Base-by-base conservation (phyloP, 225 moss, liverwort and hornwort genomes). In the Climacium dendroides region DNA sequence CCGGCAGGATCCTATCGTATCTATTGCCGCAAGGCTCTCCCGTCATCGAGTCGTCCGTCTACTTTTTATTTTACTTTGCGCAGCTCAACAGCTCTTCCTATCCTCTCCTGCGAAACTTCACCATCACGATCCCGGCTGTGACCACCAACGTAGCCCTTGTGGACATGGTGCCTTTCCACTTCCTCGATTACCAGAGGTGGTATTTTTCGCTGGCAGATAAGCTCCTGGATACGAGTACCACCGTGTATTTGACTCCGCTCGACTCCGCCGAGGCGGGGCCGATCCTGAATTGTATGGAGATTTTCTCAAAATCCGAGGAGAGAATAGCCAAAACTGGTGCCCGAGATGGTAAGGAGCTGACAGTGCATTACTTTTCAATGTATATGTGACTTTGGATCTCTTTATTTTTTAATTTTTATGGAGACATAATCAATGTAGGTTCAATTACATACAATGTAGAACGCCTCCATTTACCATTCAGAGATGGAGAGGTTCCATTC, bases 171-270 rank as follows among this genome's bases (percentile, higher is more conserved):
- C 25, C 11, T 64, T 10, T 2, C 20, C 5, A 3, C n/a, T 66
- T 66, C 66, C 35, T 65, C 5, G 19, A 34, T 34, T 34, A 34
- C 64, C 3, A 2, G 18, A 1, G 5, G 7, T 5, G 34, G 34
- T 17, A 34, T 4, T 64, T 9, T 5, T 1, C 0, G 17, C 50
- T n/a, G 32, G 0, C 0, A 10, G 29, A 8, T 7, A 53, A 3
- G 10, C 3, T 5, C 11, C 28, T 74, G 29, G 18, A 41, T 19
- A 14, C 29, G 14, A 75, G 16, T 54, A 35, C 80, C 7, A 67
- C 73, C 11, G 7, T 84, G 25, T 8, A 13, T 2, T 10, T 69
- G 76, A 70, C 66, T 7, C 61, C 83, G 4, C 5, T 55, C 4
- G 0, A 11, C 6, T 5, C 2, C 66, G 28, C 83, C 19, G 18